Evolutionary conservation across 2,329 filamentous ascomycete genomes (phyloP).

Genomic region (Fusarium mundagurra): DNA sequence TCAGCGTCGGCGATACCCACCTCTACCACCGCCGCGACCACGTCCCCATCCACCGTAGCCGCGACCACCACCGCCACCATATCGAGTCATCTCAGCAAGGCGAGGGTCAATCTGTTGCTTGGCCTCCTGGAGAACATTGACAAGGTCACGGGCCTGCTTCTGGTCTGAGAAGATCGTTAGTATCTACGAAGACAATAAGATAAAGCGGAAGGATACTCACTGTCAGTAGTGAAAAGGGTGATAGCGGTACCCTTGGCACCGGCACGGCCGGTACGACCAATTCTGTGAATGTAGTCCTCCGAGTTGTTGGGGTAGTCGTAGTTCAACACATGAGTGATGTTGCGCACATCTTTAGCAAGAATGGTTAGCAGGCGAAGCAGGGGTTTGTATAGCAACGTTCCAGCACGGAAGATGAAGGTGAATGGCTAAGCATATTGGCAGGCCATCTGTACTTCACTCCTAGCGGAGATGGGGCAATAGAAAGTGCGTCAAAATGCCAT

Average conservation of each 20-base stretch:
- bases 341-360: slow-evolving; percentile 91
- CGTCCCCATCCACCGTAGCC: slow-evolving; percentile 78
- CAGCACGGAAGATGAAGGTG: slow-evolving; percentile 61
- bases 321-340: slow-evolving; percentile 99
- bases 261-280: slow-evolving; percentile 94
- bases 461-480: slow-evolving; percentile 67
- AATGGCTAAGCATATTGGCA: slow-evolving; percentile 62
- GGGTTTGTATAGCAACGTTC: slow-evolving; percentile 67
- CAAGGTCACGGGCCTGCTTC: slow-evolving; percentile 96
- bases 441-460: slow-evolving; percentile 62
- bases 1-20: slow-evolving; percentile 55
- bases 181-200: background rate
- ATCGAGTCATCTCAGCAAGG: slow-evolving; percentile 94
- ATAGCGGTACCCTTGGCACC: slow-evolving; percentile 96
- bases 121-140: slow-evolving; percentile 90
- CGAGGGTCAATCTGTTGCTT: slow-evolving; percentile 98
- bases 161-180: slow-evolving; percentile 69
- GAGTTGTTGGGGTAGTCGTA: slow-evolving; percentile 99
- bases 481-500: slow-evolving; percentile 64
- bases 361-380: slow-evolving; percentile 79
- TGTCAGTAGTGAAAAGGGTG: slow-evolving; percentile 99
- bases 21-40: slow-evolving; percentile 66
- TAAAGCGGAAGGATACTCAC: slow-evolving; percentile 67
- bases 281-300: slow-evolving; percentile 98
- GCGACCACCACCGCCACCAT: slow-evolving; percentile 80